phyloP scores from a whole-genome alignment of 2,329 filamentous ascomycete species.

The Plectosphaerella cucumerina region DNA sequence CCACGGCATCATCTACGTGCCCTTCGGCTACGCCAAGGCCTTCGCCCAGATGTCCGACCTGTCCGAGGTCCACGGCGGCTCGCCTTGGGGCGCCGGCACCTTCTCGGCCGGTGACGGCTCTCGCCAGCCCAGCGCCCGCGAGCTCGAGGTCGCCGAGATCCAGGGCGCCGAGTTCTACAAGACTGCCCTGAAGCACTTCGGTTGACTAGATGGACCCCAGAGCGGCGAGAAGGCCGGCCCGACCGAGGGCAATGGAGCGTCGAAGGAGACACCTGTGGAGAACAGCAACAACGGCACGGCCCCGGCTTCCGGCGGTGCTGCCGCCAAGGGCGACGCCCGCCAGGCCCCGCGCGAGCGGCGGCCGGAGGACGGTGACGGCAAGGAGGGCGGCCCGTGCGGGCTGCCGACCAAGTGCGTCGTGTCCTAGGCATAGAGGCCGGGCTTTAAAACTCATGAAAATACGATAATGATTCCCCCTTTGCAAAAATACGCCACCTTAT shows the following conservation, averaged over 20 bases:
- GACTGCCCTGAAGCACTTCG: slow-evolving; percentile 62
- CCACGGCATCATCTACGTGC: slow-evolving; percentile 96
- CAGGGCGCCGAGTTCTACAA: slow-evolving; percentile 88
- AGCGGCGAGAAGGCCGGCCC: neutral
- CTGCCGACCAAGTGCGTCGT: slow-evolving; percentile 72
- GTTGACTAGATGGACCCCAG: neutral
- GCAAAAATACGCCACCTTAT: no score
- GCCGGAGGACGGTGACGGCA: slow-evolving; percentile 26
- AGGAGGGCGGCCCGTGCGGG: slow-evolving; percentile 65
- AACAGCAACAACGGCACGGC: neutral
- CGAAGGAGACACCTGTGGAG: neutral
- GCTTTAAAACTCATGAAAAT: slow-evolving; percentile 40
- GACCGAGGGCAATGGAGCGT: neutral
- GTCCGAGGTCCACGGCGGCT: slow-evolving; percentile 77
- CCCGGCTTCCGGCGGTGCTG: neutral
- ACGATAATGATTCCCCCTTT: no score
- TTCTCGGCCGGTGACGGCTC: slow-evolving; percentile 77
- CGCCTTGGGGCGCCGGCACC: slow-evolving; percentile 90
- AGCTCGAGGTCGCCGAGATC: slow-evolving; percentile 73
- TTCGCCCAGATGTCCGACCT: slow-evolving; percentile 70
- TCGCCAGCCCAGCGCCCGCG: slow-evolving; percentile 70
- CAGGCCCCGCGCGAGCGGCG: slow-evolving; percentile 18
- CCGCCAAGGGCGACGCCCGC: slow-evolving; percentile 2
- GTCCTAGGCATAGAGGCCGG: no score
- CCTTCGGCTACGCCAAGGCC: slow-evolving; percentile 81